Evolutionary conservation across 306 rosid species (phyloP), one percentile per base, ranked within the genome.

Genomic region (Glycine latifolia): DNA sequence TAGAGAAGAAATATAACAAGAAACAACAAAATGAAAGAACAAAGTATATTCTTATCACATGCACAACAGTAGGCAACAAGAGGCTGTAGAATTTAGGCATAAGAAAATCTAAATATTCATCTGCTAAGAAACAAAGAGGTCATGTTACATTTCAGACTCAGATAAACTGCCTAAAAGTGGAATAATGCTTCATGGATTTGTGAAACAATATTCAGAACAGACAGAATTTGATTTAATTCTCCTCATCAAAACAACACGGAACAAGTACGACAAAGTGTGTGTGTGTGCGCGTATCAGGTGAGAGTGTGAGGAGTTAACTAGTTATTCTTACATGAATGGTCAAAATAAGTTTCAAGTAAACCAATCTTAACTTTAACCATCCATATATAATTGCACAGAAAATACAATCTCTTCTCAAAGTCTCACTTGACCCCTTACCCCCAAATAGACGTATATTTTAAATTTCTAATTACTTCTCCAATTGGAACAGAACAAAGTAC

Each of bases 11-110:
- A 39, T 7, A 59, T n/a, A 59, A 65, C 46, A 15, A 31, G 55
- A 37, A 37, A 3, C 41, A 37, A 37, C 41, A 78, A 66, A 63
- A n/a, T 14, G 47, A 11, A 56, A 10, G 26, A 74, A 79, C 39
- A 67, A 35, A n/a, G 37, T 55, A 67, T 48, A 82, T 59, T 13
- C 54, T 35, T 15, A 75, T 46, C 76, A 81, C 63, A 35, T 12
- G 31, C 20, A 55, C 31, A 55, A 8, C 31, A 56, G 31, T 56
- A 8, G 35, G 46, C 3, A 15, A 14, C 15, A 35, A 6, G 12
- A 10, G 52, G 66, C 26, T 61, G 46, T 37, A 26, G 15, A 76
- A 14, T 59, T 46, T 4, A 65, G n/a, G 59, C 76, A 81, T 44
- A 46, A n/a, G 52, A 58, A 66, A 75, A 55, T 48, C 54, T 49